phyloP scores from a whole-genome alignment of 176 grass and related monocot genomes.

The Rhipidocladum racemiflorum region DNA sequence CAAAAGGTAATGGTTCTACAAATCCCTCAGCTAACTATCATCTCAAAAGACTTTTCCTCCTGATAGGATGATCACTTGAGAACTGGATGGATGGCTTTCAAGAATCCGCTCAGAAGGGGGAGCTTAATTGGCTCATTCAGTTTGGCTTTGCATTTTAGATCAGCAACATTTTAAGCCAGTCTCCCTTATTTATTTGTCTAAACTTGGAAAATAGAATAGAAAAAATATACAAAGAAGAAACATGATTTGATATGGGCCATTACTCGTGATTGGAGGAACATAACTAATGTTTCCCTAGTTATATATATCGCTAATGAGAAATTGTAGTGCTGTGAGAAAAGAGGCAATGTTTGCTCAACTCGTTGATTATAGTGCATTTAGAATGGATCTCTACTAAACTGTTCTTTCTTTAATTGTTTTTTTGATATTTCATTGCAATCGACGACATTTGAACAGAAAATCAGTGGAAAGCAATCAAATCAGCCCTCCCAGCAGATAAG shows the following conservation, averaged over 20 bases:
- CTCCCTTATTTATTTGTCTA: not conserved
- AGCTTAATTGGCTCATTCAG: not conserved
- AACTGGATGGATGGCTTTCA: too few relatives aligned
- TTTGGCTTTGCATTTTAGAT: not conserved
- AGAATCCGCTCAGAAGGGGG: too few relatives aligned
- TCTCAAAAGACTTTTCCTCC: constrained; percentile 16
- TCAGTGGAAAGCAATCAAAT: too few relatives aligned
- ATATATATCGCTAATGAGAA: too few relatives aligned
- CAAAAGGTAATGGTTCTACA: not conserved
- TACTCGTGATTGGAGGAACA: too few relatives aligned
- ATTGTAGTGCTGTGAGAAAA: not conserved
- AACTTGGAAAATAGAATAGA: too few relatives aligned
- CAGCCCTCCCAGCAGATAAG: not conserved
- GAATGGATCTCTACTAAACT: not conserved
- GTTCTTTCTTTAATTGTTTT: not conserved
- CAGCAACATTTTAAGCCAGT: not conserved
- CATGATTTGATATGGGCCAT: too few relatives aligned
- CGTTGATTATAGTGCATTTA: not conserved
- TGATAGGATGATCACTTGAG: not conserved
- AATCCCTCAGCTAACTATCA: constrained; percentile 9
- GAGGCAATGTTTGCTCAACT: not conserved
- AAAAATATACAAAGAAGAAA: too few relatives aligned
- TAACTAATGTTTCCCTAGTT: too few relatives aligned
- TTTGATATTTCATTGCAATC: not conserved
- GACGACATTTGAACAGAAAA: too few relatives aligned